Conservation (phyloP, 148 eudicot genomes). For the Bassia scoparia region DNA sequence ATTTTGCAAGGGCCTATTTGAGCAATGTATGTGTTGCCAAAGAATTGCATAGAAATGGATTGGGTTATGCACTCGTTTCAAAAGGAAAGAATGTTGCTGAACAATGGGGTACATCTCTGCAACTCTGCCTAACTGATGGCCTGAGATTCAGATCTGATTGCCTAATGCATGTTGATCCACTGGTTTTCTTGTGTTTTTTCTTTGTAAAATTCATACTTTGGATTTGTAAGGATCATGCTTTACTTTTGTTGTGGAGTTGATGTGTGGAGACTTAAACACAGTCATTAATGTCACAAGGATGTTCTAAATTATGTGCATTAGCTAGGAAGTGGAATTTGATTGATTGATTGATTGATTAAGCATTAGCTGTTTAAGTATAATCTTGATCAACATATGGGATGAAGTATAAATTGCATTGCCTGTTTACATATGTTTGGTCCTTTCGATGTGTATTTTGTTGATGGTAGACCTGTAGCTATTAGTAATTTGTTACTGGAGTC, state of each 20-base stretch:
- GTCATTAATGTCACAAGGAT: background rate
- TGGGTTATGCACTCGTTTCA: slow-evolving; percentile 56
- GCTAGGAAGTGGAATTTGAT: no score
- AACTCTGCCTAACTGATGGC: background rate
- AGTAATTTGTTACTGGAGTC: no score
- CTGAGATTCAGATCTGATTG: background rate
- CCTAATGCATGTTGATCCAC: background rate
- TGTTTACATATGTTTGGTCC: no score
- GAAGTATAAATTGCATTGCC: no score
- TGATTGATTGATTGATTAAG: no score
- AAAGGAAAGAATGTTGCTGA: slow-evolving; percentile 68
- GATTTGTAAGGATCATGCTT: background rate
- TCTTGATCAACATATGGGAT: no score
- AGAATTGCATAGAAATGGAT: slow-evolving; percentile 75
- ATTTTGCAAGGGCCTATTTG: slow-evolving; percentile 85
- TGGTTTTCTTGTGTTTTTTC: background rate
- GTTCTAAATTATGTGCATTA: background rate
- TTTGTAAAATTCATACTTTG: background rate
- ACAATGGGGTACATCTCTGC: slow-evolving; percentile 66
- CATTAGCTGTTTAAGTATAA: no score
- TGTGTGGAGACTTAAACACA: background rate
- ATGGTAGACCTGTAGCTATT: no score
- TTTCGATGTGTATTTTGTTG: no score
- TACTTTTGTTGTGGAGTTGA: no score
- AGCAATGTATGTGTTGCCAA: slow-evolving; percentile 90